Conservation (phyloP, 192 early-diverging fungal species). For the Fimicolochytrium jonesii region DNA sequence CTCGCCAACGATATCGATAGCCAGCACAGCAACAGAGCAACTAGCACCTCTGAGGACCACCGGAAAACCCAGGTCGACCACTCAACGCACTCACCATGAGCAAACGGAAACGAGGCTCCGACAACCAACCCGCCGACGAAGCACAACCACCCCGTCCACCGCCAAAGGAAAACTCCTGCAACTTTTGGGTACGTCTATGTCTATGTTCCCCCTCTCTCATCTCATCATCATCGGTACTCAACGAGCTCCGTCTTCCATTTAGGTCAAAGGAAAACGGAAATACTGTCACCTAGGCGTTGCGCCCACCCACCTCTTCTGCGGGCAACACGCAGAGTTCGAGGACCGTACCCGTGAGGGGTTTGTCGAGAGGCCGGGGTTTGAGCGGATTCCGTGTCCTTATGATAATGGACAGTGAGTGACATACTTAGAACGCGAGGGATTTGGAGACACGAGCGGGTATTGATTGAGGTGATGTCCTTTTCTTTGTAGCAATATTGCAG, state of each 20-base stretch:
- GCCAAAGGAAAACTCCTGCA: conserved; percentile 42
- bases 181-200: conserved; percentile 17
- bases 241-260: conserved; percentile 43
- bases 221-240: neutral
- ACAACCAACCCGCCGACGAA: neutral
- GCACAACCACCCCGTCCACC: conserved; percentile 34
- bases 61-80: too few species aligned
- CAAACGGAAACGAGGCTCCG: conserved; percentile 2
- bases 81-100: too few species aligned
- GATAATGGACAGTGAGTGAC: conserved; percentile 67
- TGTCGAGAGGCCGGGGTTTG: conserved; percentile 14
- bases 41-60: too few species aligned
- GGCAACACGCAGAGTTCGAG: conserved; percentile 58
- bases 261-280: conserved; percentile 50
- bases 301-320: conserved; percentile 55
- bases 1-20: too few species aligned
- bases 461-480: neutral
- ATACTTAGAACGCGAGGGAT: too few species aligned
- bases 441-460: too few species aligned
- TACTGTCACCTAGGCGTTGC: conserved; percentile 64
- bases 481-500: conserved; percentile 44
- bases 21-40: too few species aligned
- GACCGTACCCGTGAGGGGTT: conserved; percentile 23
- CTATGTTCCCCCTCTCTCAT: neutral
- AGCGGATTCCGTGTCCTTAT: conserved; percentile 70